A percentile compares a stretch with the other conserved stretches of the same genome.
These are phyloP conservation scores for Tulasnella sp. DNA, from an alignment of 768 basidiomycete species.

Conservation along the genomic window DNA sequence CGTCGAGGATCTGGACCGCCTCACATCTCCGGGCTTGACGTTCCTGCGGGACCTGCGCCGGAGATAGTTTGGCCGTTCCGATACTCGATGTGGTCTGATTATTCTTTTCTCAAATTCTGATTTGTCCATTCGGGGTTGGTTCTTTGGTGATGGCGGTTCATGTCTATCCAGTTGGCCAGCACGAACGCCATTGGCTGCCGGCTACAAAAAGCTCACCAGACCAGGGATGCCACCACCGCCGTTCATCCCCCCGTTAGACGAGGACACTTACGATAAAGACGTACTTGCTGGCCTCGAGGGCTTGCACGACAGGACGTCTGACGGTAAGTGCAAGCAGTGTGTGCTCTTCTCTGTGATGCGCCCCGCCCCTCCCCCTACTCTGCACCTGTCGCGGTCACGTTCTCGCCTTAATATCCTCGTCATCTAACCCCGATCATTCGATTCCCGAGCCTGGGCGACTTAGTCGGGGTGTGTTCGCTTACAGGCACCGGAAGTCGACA, in stretches of 20 bases:
- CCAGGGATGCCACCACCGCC: conserved; percentile 15
- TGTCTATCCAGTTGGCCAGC: neutral
- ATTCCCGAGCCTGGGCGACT: no score
- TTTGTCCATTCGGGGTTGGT: neutral
- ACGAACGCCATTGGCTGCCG: neutral
- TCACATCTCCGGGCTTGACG: neutral
- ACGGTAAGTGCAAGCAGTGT: neutral
- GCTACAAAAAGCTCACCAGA: neutral
- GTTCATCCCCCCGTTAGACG: conserved; percentile 18
- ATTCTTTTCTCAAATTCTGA: neutral
- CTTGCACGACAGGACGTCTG: conserved; percentile 12
- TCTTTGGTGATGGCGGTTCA: neutral
- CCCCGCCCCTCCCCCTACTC: no score
- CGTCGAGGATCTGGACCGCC: conserved; percentile 1
- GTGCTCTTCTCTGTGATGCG: neutral
- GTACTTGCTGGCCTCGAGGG: conserved; percentile 10
- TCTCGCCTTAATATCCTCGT: no score
- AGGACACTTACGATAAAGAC: conserved; percentile 4
- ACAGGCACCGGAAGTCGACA: neutral
- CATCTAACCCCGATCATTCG: no score
- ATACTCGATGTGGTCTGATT: neutral
- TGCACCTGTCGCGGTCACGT: no score
- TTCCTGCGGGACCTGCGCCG: neutral
- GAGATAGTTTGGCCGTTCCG: neutral
- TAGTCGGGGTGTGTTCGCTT: neutral